A percentile compares a stretch with the other conserved stretches of the same genome.
Evolutionary conservation across 2,329 filamentous ascomycete species (phyloP).

Genomic region (Scedosporium boydii): DNA sequence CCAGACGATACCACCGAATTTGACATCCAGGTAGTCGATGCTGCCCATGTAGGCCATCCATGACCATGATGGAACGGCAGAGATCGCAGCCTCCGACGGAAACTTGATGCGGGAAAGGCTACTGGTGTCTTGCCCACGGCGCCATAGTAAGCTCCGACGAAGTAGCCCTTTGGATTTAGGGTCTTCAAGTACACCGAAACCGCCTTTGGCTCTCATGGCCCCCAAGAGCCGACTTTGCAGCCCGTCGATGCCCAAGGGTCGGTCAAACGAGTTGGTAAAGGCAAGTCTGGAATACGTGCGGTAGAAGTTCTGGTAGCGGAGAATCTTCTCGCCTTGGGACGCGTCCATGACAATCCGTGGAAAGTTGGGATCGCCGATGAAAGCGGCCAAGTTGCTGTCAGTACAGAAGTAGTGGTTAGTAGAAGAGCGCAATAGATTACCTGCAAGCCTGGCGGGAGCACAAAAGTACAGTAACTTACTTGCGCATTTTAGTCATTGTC

Average conservation of each 20-base stretch:
- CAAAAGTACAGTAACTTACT: constrained; percentile 16
- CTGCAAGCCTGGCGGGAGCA: background rate
- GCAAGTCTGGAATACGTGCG: constrained; percentile 19
- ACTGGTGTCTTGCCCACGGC: constrained; percentile 10
- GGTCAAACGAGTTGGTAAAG: constrained; percentile 15
- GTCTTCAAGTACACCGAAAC: constrained; percentile 22
- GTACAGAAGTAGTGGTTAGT: background rate
- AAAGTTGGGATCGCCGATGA: constrained; percentile 20
- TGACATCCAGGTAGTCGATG: constrained; percentile 18
- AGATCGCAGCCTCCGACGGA: background rate
- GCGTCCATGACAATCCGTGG: constrained; percentile 9
- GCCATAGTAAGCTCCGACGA: constrained; percentile 18
- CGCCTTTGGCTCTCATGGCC: constrained; percentile 15
- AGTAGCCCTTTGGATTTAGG: background rate
- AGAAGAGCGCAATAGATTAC: background rate
- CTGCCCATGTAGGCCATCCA: constrained; percentile 24
- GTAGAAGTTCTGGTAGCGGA: constrained; percentile 16
- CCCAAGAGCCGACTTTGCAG: constrained; percentile 18
- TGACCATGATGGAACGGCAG: constrained; percentile 20
- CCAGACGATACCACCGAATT: constrained; percentile 10
- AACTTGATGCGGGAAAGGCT: constrained; percentile 6
- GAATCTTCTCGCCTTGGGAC: constrained; percentile 14
- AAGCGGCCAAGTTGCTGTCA: constrained; percentile 9
- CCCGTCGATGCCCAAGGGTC: constrained; percentile 21
- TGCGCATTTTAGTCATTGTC: constrained; percentile 20